Percentiles rank a stretch among this genome's conserved stretches.
phyloP scores from a whole-genome alignment of 2,329 filamentous ascomycete genomes.

The Penicillium sp. region DNA sequence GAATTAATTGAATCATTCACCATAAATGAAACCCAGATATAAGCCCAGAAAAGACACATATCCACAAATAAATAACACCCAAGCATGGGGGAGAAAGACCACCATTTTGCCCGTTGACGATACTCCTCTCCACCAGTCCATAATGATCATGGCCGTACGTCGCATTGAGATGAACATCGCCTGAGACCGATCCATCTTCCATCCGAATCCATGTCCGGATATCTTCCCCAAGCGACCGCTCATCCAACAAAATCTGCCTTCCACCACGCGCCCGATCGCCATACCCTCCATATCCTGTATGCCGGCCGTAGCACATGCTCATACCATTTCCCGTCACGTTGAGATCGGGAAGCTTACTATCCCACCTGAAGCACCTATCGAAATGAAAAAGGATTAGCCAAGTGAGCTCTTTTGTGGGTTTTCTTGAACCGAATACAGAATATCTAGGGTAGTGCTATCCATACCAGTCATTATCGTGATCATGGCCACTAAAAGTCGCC shows the following conservation, averaged over 20 bases:
- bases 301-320: slow-evolving; percentile 59
- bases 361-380: slow-evolving; percentile 42
- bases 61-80: background rate
- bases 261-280: slow-evolving; percentile 61
- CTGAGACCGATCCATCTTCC: slow-evolving; percentile 54
- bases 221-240: slow-evolving; percentile 41
- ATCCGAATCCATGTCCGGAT: slow-evolving; percentile 61
- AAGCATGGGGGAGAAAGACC: background rate
- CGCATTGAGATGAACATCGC: slow-evolving; percentile 54
- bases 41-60: background rate
- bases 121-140: background rate
- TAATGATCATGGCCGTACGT: slow-evolving; percentile 60
- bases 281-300: slow-evolving; percentile 69
- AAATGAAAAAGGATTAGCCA: slow-evolving; percentile 11
- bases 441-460: background rate
- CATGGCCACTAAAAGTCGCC: slow-evolving; percentile 62
- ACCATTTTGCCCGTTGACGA: background rate
- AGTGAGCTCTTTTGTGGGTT: background rate
- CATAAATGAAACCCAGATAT: background rate
- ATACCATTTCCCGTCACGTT: slow-evolving; percentile 43
- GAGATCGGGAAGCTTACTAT: slow-evolving; percentile 23
- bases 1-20: background rate
- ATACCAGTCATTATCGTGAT: slow-evolving; percentile 63
- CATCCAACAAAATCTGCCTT: slow-evolving; percentile 53
- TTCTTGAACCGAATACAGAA: background rate